phyloP scores from a whole-genome alignment of 2,329 filamentous ascomycete genomes.

The Apiospora arundinis region DNA sequence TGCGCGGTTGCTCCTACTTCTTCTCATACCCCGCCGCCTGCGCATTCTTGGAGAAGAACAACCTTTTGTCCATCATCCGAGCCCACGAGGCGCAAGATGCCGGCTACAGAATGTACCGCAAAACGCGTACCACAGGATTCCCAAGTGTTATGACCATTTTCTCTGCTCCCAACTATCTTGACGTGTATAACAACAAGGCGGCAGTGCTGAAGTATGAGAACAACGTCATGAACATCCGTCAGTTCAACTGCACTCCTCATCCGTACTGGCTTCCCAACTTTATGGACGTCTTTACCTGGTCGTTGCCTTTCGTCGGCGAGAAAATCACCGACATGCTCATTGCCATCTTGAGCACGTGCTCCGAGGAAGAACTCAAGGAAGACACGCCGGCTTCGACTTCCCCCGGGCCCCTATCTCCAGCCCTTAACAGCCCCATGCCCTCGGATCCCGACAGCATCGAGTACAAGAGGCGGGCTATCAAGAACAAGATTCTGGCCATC shows the following conservation, averaged over 20 bases:
- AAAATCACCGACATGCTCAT: constrained; percentile 99
- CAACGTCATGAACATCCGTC: constrained; percentile 99
- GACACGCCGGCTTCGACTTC: constrained; percentile 78
- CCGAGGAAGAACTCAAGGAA: constrained; percentile 96
- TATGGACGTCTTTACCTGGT: constrained; percentile 99
- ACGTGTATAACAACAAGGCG: constrained; percentile 99
- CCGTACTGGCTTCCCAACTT: constrained; percentile 99
- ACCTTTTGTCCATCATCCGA: constrained; percentile 93
- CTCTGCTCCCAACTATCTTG: constrained; percentile 97
- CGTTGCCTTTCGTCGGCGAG: constrained; percentile 95
- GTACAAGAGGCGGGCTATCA: constrained; percentile 94
- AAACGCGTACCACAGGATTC: constrained; percentile 97
- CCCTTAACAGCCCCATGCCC: constrained; percentile 54
- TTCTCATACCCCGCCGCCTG: constrained; percentile 98
- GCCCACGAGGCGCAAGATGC: constrained; percentile 99
- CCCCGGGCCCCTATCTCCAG: constrained; percentile 76
- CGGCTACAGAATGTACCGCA: constrained; percentile 98
- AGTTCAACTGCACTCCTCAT: constrained; percentile 99
- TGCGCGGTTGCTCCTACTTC: constrained; percentile 98
- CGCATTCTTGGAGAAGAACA: constrained; percentile 98
- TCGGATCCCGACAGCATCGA: constrained; percentile 87
- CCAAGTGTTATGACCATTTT: constrained; percentile 99
- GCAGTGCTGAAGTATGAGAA: constrained; percentile 99
- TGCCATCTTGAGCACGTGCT: constrained; percentile 96
- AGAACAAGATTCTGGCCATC: constrained; percentile 99